Conservation (phyloP, 1,284 basidiomycete genomes). For the Neolentinus lepideus region DNA sequence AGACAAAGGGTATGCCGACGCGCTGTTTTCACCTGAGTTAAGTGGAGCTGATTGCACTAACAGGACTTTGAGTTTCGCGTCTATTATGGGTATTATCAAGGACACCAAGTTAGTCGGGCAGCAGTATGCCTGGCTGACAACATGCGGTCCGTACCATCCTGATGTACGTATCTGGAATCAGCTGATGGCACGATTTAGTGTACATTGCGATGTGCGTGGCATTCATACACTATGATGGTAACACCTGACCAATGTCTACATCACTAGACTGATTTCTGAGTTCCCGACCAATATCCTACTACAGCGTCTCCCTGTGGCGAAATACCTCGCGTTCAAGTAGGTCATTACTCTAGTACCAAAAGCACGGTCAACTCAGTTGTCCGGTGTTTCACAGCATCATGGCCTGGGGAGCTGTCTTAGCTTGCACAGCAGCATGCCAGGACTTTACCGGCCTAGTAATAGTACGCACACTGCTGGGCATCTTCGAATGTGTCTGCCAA, state of each 20-base stretch:
- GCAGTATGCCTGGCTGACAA: conserved; percentile 45
- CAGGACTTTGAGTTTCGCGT: conserved; percentile 41
- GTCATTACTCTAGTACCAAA: conserved; percentile 8
- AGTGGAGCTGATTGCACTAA: conserved; percentile 14
- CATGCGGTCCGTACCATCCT: conserved; percentile 28
- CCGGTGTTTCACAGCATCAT: conserved; percentile 23
- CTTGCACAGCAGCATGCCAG: conserved; percentile 39
- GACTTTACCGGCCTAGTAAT: conserved; percentile 38
- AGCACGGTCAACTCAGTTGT: conserved; percentile 1
- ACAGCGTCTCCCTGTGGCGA: conserved; percentile 40
- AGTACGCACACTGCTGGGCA: conserved; percentile 40
- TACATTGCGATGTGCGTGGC: conserved; percentile 33
- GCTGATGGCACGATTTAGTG: conserved; percentile 18
- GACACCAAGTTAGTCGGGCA: conserved; percentile 40
- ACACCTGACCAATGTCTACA: too few relatives aligned
- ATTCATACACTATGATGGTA: too few relatives aligned
- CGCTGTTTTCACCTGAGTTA: not conserved
- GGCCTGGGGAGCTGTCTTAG: conserved; percentile 41
- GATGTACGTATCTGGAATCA: not conserved
- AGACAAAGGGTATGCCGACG: conserved; percentile 37
- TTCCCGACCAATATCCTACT: conserved; percentile 42
- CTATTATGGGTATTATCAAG: conserved; percentile 46
- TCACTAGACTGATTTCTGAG: conserved; percentile 39
- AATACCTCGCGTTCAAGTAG: conserved; percentile 39
- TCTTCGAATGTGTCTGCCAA: conserved; percentile 45